phyloP scores from a whole-genome alignment of 1,139 yeast species.

The Torulaspora globosa region DNA sequence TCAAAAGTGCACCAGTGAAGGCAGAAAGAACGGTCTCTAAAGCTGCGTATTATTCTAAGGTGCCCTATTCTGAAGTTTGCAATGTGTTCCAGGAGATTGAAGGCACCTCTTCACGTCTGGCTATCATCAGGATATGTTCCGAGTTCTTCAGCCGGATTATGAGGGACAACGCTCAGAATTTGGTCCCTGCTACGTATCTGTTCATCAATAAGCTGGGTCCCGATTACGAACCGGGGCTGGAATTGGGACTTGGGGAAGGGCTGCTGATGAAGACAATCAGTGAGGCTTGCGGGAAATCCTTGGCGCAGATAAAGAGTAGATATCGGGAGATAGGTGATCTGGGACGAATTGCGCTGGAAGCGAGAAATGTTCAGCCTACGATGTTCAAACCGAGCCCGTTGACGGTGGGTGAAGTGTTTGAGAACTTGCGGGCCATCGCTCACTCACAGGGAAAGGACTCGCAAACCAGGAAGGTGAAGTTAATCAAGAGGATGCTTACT shows the following conservation, averaged over 20 bases:
- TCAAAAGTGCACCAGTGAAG: conserved; percentile 1
- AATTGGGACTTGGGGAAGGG: conserved; percentile 89
- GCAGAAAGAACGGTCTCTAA: conserved; percentile 1
- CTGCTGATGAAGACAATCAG: conserved; percentile 81
- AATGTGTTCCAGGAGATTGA: conserved; percentile 73
- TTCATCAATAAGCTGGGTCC: conserved; percentile 90
- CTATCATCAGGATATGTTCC: conserved; percentile 70
- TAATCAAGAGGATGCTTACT: conserved; percentile 78
- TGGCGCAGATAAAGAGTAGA: conserved; percentile 65
- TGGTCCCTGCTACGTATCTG: conserved; percentile 71
- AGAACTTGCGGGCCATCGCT: conserved; percentile 72
- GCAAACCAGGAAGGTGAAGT: conserved; percentile 67
- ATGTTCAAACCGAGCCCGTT: conserved; percentile 90
- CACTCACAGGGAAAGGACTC: conserved; percentile 77
- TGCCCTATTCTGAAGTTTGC: conserved; percentile 59
- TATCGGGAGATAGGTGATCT: conserved; percentile 82
- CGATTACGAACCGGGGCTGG: conserved; percentile 83
- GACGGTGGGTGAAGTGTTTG: conserved; percentile 68
- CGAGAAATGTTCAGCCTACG: conserved; percentile 80
- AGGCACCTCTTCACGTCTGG: conserved; percentile 71
- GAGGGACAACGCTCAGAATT: conserved; percentile 51
- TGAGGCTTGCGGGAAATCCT: conserved; percentile 82
- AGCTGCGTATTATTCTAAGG: conserved; percentile 14
- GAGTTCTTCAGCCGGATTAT: conserved; percentile 65
- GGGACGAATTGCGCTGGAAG: conserved; percentile 81